Evolutionary conservation across 768 basidiomycete species (phyloP).

Genomic region (Tulasnella sp.): DNA sequence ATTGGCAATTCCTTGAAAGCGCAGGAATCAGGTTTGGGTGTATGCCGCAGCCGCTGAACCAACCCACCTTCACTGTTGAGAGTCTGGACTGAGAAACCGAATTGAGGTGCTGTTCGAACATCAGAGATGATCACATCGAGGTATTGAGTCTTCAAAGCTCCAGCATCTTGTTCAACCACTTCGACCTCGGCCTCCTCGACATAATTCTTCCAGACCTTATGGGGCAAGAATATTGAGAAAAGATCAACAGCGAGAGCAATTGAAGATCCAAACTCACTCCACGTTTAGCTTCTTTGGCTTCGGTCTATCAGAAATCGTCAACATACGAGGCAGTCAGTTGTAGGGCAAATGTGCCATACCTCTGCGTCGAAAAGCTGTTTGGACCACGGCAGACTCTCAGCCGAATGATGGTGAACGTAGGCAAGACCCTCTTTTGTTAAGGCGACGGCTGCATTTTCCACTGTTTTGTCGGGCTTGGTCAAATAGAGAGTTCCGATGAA

Average conservation of each 20-base stretch:
- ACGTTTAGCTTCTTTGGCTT: slow-evolving; percentile 81
- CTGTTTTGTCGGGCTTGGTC: slow-evolving; percentile 41
- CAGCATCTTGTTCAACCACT: slow-evolving; percentile 34
- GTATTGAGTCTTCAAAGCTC: slow-evolving; percentile 64
- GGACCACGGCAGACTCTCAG: slow-evolving; percentile 69
- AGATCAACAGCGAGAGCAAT: background rate
- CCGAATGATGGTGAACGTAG: slow-evolving; percentile 77
- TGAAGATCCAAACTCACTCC: slow-evolving; percentile 22
- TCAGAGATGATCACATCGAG: slow-evolving; percentile 89
- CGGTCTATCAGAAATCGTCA: background rate
- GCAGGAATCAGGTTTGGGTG: background rate
- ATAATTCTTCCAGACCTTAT: slow-evolving; percentile 80
- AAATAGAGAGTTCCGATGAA: slow-evolving; percentile 84
- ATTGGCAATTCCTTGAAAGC: slow-evolving; percentile 62
- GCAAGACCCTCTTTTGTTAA: slow-evolving; percentile 82
- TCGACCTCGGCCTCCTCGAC: slow-evolving; percentile 34
- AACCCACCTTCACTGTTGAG: slow-evolving; percentile 74
- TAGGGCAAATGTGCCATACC: slow-evolving; percentile 28
- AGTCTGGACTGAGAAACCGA: slow-evolving; percentile 86
- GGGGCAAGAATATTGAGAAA: background rate
- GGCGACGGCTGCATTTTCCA: slow-evolving; percentile 74
- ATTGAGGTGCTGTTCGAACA: slow-evolving; percentile 57
- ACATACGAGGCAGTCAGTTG: background rate
- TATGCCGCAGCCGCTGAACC: background rate
- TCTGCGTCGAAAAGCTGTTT: slow-evolving; percentile 76